These are phyloP conservation scores for Zhuliangozyma parablackwelliae DNA, from an alignment of 1,139 yeast genomes.

Conservation along the genomic window DNA sequence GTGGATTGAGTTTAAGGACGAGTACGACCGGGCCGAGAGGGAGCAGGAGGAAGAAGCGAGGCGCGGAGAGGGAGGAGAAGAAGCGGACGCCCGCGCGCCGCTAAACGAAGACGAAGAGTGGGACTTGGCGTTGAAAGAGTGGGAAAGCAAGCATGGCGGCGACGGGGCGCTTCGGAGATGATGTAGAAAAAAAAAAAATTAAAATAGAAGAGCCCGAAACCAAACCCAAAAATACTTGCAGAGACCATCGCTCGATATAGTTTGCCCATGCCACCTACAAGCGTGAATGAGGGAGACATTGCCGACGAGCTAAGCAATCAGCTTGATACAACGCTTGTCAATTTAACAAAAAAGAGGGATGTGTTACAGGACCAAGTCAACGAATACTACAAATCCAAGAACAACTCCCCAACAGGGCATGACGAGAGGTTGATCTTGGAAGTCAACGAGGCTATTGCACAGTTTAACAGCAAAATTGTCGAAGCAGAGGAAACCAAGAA, in stretches of 20 bases:
- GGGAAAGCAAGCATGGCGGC: constrained; percentile 42
- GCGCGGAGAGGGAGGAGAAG: constrained; percentile 1
- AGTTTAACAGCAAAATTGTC: constrained; percentile 37
- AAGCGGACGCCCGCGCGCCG: constrained; percentile 18
- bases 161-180: constrained; percentile 7
- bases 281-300: too few relatives aligned
- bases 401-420: constrained; percentile 32
- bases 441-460: constrained; percentile 33
- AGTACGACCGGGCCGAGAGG: constrained; percentile 39
- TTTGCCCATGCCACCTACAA: too few relatives aligned
- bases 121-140: constrained; percentile 60
- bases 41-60: constrained; percentile 21
- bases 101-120: constrained; percentile 62
- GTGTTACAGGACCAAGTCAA: constrained; percentile 12
- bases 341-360: constrained; percentile 11
- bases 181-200: neutral
- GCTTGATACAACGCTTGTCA: constrained; percentile 13
- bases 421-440: constrained; percentile 29
- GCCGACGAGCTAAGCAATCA: constrained; percentile 7
- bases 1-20: constrained; percentile 85
- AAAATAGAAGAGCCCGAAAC: too few relatives aligned
- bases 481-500: constrained; percentile 39
- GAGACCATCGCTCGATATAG: too few relatives aligned
- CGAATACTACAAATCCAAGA: constrained; percentile 8
- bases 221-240: too few relatives aligned